Evolutionary conservation across 192 early-diverging fungal species (phyloP).

Genomic region (Linnemannia exigua): DNA sequence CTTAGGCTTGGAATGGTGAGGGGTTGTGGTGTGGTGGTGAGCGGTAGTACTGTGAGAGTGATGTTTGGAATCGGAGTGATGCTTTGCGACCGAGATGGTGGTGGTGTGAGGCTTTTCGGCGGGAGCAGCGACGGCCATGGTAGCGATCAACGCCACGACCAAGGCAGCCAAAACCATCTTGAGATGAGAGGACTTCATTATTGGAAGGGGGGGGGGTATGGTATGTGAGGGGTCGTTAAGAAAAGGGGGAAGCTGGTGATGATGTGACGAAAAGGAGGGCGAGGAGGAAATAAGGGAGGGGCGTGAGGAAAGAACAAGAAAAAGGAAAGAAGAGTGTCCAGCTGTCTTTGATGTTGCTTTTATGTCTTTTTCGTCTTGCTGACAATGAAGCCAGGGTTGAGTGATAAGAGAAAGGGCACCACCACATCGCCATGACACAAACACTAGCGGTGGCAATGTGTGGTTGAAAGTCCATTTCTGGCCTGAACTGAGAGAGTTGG

Average conservation of each 20-base stretch:
- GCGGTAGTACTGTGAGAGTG: background rate
- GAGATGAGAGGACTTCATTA: slow-evolving; percentile 27
- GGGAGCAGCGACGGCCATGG: slow-evolving; percentile 26
- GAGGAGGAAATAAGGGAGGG: background rate
- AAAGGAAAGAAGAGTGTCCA: background rate
- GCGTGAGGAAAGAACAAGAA: background rate
- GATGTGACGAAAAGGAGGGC: background rate
- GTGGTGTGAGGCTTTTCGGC: background rate
- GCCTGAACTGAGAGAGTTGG: background rate
- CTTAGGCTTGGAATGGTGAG: background rate
- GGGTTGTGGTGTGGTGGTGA: background rate
- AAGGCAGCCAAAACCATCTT: slow-evolving; percentile 32
- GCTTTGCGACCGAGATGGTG: background rate
- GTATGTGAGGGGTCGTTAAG: slow-evolving; percentile 5
- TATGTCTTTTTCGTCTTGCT: background rate
- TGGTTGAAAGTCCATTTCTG: background rate
- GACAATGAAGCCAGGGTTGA: background rate
- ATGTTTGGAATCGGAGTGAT: background rate
- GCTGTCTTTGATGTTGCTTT: background rate
- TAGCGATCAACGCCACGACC: slow-evolving; percentile 37
- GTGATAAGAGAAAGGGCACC: background rate
- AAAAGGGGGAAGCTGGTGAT: background rate
- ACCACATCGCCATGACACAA: no score
- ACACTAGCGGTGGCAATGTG: background rate
- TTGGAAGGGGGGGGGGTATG: background rate